Evolutionary conservation across 1,284 basidiomycete species (phyloP).

Genomic region (Peniophora sp.): DNA sequence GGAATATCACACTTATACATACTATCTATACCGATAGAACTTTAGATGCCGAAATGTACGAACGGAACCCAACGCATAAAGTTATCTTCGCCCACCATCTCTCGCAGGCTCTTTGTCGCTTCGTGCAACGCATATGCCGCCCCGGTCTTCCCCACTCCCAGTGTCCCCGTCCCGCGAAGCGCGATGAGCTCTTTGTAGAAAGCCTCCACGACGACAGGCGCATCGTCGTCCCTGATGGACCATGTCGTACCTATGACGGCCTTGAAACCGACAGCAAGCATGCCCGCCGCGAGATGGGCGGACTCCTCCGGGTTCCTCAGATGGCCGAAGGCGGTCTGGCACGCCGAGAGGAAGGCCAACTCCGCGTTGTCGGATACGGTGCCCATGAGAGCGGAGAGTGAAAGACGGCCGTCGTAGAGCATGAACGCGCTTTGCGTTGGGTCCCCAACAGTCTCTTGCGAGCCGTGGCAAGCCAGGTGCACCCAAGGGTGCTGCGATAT

Average conservation of each 20-base stretch:
- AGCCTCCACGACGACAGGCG: slow-evolving; percentile 8
- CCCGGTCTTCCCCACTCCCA: background rate
- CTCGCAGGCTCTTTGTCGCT: background rate
- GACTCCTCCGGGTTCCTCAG: slow-evolving; percentile 8
- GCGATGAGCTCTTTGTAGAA: slow-evolving; percentile 3
- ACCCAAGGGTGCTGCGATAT: background rate
- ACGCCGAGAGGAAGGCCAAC: slow-evolving; percentile 17
- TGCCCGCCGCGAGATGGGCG: slow-evolving; percentile 12
- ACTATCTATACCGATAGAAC: too few relatives aligned
- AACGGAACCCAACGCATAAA: background rate
- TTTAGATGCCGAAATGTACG: background rate
- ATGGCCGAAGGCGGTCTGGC: slow-evolving; percentile 13
- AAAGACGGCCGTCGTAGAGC: background rate
- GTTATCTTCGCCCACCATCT: background rate
- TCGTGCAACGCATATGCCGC: slow-evolving; percentile 1
- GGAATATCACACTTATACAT: too few relatives aligned
- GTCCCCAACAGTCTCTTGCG: background rate
- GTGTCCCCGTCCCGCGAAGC: background rate
- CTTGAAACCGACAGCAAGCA: slow-evolving; percentile 10
- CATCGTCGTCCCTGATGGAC: slow-evolving; percentile 9
- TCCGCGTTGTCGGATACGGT: background rate
- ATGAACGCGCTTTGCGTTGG: background rate
- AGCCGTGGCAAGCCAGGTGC: background rate
- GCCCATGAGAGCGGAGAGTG: background rate
- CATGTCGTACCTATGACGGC: slow-evolving; percentile 13